Evolutionary conservation across 345 rosid genomes (phyloP).

Genomic region (Ceriops tagal): DNA sequence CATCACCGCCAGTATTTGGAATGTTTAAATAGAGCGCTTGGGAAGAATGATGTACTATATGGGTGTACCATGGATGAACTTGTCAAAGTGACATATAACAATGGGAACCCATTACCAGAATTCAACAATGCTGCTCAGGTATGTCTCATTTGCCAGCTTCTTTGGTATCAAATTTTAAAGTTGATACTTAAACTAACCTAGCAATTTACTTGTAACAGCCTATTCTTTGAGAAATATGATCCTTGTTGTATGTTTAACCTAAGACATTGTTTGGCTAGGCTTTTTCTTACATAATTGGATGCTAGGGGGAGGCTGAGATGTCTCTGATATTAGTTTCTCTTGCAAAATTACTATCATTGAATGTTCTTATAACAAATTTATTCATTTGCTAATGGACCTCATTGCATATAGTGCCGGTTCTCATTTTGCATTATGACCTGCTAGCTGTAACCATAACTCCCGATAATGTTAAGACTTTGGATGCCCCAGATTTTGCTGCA

Average conservation of each 20-base stretch:
- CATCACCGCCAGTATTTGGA: constrained; percentile 68
- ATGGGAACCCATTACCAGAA: constrained; percentile 74
- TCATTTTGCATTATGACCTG: not conserved
- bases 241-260: not conserved
- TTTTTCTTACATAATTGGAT: too few relatives aligned
- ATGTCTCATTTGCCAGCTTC: too few relatives aligned
- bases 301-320: too few relatives aligned
- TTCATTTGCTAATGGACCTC: too few relatives aligned
- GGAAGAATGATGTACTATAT: constrained; percentile 54
- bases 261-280: not conserved
- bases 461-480: too few relatives aligned
- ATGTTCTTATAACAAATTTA: too few relatives aligned
- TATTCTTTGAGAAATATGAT: not conserved
- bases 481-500: too few relatives aligned
- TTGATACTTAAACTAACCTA: not conserved
- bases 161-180: too few relatives aligned
- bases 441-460: not conserved
- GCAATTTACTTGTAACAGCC: constrained; percentile 1
- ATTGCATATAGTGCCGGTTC: too few relatives aligned
- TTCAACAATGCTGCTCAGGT: constrained; percentile 93
- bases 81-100: constrained; percentile 71
- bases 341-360: too few relatives aligned
- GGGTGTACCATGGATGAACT: constrained; percentile 88
- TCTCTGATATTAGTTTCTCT: too few relatives aligned
- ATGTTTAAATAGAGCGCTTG: constrained; percentile 61